These are phyloP conservation scores for Clitocybe nebularis DNA, from an alignment of 1,284 basidiomycete genomes.

Conservation along the genomic window DNA sequence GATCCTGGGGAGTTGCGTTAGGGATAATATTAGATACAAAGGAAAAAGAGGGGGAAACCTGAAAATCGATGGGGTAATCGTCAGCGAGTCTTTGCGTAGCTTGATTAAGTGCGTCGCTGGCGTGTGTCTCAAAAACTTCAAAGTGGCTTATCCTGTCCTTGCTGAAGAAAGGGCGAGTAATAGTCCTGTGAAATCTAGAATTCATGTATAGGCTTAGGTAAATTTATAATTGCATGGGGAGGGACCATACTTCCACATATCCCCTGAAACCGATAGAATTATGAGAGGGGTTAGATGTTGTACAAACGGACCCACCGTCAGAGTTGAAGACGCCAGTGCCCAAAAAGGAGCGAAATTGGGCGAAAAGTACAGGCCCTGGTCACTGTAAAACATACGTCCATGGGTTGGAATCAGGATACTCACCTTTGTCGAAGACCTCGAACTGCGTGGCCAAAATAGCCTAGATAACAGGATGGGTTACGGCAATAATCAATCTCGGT, in stretches of 20 bases:
- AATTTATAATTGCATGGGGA: neutral
- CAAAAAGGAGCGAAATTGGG: conserved; percentile 34
- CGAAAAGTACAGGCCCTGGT: conserved; percentile 23
- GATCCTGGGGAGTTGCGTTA: conserved; percentile 29
- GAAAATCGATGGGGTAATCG: conserved; percentile 41
- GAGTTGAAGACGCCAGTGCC: conserved; percentile 49
- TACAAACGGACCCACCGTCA: conserved; percentile 26
- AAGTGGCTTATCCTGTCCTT: conserved; percentile 42
- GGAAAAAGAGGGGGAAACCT: conserved; percentile 19
- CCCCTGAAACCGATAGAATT: conserved; percentile 2
- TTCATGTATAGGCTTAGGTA: neutral
- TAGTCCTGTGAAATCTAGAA: conserved; percentile 40
- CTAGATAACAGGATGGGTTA: conserved; percentile 8
- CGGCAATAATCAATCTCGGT: neutral
- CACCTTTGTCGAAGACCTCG: conserved; percentile 37
- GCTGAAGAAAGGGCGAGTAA: conserved; percentile 49
- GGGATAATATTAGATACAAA: neutral
- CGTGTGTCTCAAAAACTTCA: conserved; percentile 41
- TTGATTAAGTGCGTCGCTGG: conserved; percentile 30
- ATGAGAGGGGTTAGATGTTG: too few species aligned
- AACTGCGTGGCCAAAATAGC: conserved; percentile 40
- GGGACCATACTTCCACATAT: conserved; percentile 35
- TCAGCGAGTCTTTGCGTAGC: conserved; percentile 27
- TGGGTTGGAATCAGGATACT: too few species aligned
- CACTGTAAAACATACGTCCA: too few species aligned